Percentiles rank a stretch among this genome's conserved stretches.
Conservation (phyloP, 192 early-diverging fungal species). For the Podila clonocystis region DNA sequence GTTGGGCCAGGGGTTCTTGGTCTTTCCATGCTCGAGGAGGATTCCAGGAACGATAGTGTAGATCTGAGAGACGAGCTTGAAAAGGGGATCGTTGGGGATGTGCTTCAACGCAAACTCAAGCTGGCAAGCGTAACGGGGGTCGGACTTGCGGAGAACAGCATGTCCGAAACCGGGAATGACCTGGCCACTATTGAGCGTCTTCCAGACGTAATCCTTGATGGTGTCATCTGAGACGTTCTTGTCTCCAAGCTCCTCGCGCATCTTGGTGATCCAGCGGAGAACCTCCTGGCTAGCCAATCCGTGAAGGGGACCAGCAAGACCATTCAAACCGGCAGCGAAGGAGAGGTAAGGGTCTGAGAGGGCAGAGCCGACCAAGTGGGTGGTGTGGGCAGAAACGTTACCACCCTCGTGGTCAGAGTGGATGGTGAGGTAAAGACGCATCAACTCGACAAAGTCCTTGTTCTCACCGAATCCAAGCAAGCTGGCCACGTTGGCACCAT, state of each 20-base stretch:
- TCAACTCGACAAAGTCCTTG: slow-evolving; percentile 91
- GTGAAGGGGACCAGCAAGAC: slow-evolving; percentile 98
- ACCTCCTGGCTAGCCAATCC: slow-evolving; percentile 99
- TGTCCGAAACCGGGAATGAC: slow-evolving; percentile 99
- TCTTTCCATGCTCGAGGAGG: slow-evolving; percentile 98
- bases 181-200: slow-evolving; percentile 93
- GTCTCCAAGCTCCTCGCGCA: slow-evolving; percentile 88
- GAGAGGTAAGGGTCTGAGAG: slow-evolving; percentile 96
- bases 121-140: slow-evolving; percentile 98
- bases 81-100: slow-evolving; percentile 95
- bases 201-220: slow-evolving; percentile 98
- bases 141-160: slow-evolving; percentile 92
- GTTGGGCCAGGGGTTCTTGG: slow-evolving; percentile 99
- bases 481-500: slow-evolving; percentile 92
- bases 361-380: slow-evolving; percentile 59
- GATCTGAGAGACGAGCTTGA: slow-evolving; percentile 95
- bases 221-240: slow-evolving; percentile 88
- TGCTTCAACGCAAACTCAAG: slow-evolving; percentile 99
- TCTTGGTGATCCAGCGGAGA: slow-evolving; percentile 95
- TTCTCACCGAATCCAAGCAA: slow-evolving; percentile 88
- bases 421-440: slow-evolving; percentile 97
- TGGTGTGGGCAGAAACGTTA: slow-evolving; percentile 97
- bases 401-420: slow-evolving; percentile 99
- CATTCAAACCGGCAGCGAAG: slow-evolving; percentile 96
- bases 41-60: slow-evolving; percentile 98